Evolutionary conservation across 352 stramenopile genomes (phyloP).

Genomic region (Globisporangium parvum): DNA sequence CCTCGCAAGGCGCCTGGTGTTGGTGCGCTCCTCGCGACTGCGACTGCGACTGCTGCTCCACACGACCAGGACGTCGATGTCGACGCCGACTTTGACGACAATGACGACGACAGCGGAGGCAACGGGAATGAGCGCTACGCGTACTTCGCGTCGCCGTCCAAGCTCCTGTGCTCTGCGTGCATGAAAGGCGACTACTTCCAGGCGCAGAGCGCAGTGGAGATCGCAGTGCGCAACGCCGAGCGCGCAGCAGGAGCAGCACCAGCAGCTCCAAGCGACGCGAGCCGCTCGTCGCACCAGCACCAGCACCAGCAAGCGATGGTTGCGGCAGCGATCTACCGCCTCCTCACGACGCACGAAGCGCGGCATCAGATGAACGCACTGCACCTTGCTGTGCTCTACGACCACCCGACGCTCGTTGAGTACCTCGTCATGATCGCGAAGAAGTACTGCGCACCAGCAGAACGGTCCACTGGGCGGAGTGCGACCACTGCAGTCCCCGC

Average conservation of each 20-base stretch:
- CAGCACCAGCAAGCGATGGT: conserved; percentile 3
- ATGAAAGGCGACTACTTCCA: conserved; percentile 74
- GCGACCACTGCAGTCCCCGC: neutral
- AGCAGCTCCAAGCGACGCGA: conserved; percentile 13
- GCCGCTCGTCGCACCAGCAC: neutral
- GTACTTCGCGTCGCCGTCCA: conserved; percentile 57
- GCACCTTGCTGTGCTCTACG: conserved; percentile 68
- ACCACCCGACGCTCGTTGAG: conserved; percentile 57
- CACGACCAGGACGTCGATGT: neutral
- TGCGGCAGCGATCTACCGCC: conserved; percentile 25
- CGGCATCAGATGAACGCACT: conserved; percentile 74
- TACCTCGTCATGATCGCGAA: conserved; percentile 43
- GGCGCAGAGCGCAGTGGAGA: conserved; percentile 57
- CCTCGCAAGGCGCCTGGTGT: too few relatives aligned
- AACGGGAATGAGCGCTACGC: conserved; percentile 18
- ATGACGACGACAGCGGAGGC: conserved; percentile 15
- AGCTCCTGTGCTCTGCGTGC: conserved; percentile 62
- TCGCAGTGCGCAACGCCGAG: conserved; percentile 33
- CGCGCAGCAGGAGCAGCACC: conserved; percentile 8
- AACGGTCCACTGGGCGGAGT: conserved; percentile 12
- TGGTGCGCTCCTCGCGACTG: too few relatives aligned
- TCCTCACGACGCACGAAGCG: conserved; percentile 62
- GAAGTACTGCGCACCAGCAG: conserved; percentile 29
- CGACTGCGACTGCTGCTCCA: too few relatives aligned
- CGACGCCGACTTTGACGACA: conserved; percentile 2